These are phyloP conservation scores for Annulohypoxylon stygium DNA, from an alignment of 495 filamentous ascomycete genomes.

Conservation along the genomic window DNA sequence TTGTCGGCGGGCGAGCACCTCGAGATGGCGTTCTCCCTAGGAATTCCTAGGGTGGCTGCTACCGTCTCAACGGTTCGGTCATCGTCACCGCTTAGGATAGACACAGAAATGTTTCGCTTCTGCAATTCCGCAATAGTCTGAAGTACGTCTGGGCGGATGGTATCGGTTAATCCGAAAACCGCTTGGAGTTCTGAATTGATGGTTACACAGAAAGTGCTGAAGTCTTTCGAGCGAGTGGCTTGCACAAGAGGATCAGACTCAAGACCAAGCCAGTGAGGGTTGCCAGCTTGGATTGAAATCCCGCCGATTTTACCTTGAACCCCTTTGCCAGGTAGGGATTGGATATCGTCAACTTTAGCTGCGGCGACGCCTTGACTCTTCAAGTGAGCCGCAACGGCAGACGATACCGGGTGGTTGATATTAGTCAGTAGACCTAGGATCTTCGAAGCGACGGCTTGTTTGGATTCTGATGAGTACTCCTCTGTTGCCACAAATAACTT, in stretches of 20 bases:
- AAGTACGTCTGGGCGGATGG: slow-evolving; percentile 68
- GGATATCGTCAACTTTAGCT: slow-evolving; percentile 55
- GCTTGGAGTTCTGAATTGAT: slow-evolving; percentile 64
- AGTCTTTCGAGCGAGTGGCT: slow-evolving; percentile 58
- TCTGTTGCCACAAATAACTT: slow-evolving; percentile 65
- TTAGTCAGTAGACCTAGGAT: slow-evolving; percentile 61
- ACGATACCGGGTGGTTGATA: slow-evolving; percentile 78
- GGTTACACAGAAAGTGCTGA: slow-evolving; percentile 74
- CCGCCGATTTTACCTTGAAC: slow-evolving; percentile 56
- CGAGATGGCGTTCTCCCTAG: slow-evolving; percentile 59
- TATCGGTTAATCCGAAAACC: slow-evolving; percentile 71
- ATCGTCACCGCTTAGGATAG: slow-evolving; percentile 79
- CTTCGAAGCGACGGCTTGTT: slow-evolving; percentile 36
- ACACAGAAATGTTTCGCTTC: slow-evolving; percentile 68
- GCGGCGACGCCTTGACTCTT: slow-evolving; percentile 50
- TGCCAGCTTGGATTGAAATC: slow-evolving; percentile 68
- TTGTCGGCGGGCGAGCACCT: slow-evolving; percentile 73
- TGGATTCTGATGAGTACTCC: slow-evolving; percentile 48
- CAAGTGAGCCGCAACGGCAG: slow-evolving; percentile 67
- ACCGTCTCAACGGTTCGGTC: slow-evolving; percentile 67
- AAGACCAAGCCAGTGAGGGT: slow-evolving; percentile 71
- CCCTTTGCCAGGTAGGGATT: slow-evolving; percentile 64
- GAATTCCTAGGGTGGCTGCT: slow-evolving; percentile 67
- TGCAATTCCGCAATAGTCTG: slow-evolving; percentile 64
- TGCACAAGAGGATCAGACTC: slow-evolving; percentile 57